phyloP scores from a whole-genome alignment of 2,329 filamentous ascomycete genomes.

The Neopestalotiopsis sp. region DNA sequence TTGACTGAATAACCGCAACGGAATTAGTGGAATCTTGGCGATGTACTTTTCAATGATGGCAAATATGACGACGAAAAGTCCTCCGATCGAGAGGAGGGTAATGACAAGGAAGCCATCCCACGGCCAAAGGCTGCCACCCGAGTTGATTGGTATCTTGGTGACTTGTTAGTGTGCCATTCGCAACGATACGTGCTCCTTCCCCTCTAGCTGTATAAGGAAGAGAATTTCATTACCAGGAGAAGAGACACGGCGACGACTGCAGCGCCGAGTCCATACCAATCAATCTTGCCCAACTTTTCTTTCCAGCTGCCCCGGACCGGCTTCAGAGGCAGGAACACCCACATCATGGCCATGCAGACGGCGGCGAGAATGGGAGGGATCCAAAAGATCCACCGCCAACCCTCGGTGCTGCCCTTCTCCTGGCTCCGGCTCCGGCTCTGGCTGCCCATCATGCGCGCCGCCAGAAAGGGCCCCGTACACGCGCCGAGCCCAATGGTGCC shows the following conservation, averaged over 20 bases:
- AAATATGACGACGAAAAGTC: constrained; percentile 24
- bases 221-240: constrained; percentile 15
- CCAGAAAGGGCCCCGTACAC: constrained; percentile 31
- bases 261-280: constrained; percentile 28
- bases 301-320: constrained; percentile 20
- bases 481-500: constrained; percentile 28
- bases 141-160: constrained; percentile 26
- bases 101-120: constrained; percentile 26
- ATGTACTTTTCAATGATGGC: constrained; percentile 23
- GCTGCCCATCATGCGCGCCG: constrained; percentile 20
- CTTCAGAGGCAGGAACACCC: constrained; percentile 25
- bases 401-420: background rate
- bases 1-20: constrained; percentile 23
- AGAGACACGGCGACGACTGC: constrained; percentile 23
- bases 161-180: too few relatives aligned
- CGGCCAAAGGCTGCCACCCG: constrained; percentile 27
- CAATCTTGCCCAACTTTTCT: constrained; percentile 28
- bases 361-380: constrained; percentile 25
- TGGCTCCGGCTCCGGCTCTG: too few relatives aligned
- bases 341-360: constrained; percentile 19
- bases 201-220: too few relatives aligned
- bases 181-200: too few relatives aligned
- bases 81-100: constrained; percentile 22
- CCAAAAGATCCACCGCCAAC: constrained; percentile 31
- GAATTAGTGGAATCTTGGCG: constrained; percentile 27